Base-by-base conservation (phyloP, 2,329 filamentous ascomycete genomes). In the Penicillium rolfsii region DNA sequence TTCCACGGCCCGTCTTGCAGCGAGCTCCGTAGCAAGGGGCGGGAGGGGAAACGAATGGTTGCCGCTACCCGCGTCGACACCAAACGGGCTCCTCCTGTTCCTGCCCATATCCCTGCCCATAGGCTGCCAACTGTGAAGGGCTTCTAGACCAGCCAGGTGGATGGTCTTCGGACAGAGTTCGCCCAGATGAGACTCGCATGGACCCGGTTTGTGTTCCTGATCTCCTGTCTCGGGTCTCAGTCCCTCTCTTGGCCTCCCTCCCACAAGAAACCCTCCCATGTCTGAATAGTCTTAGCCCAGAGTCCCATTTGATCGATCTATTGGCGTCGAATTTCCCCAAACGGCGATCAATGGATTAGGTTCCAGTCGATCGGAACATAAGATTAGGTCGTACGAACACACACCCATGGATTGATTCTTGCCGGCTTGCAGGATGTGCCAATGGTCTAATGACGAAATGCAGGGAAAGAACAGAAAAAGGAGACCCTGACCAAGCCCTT, bases 331-430 rank as follows among this genome's bases (percentile, higher is more conserved):
- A 33, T 26, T 16, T 54, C 62, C 63, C 48, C 49, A 67, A 63
- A 63, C 66, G 66, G 61, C 53, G 48, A 36, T 45, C 38, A 52
- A 52, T 62, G 54, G 41, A 55, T 28, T 24, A 57, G 33, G 61
- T 66, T 66, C 61, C 58, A 59, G 56, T 35, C 38, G 38, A 30
- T 45, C 22, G 45, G 50, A 35, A 48, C 26, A 52, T 36, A 53
- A 33, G 64, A 48, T 43, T 63, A 58, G 64, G 66, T 67, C 64
- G 65, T 60, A 67, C 45, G 50, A 52, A 38, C 43, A 38, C 43
- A 52, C 49, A 53, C 38, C 33, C 50, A 54, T 28, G 35, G 50
- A 38, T n/a, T 11, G 24, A 11, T 36, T 12, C 12, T 36, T 36
- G 35, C 33, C 16, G 50, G 35, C 12, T 36, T 36, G 35, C 33